Evolutionary conservation across 768 basidiomycete species (phyloP), one percentile per base, ranked within the genome.

Genomic region (Cytidiella melzeri): DNA sequence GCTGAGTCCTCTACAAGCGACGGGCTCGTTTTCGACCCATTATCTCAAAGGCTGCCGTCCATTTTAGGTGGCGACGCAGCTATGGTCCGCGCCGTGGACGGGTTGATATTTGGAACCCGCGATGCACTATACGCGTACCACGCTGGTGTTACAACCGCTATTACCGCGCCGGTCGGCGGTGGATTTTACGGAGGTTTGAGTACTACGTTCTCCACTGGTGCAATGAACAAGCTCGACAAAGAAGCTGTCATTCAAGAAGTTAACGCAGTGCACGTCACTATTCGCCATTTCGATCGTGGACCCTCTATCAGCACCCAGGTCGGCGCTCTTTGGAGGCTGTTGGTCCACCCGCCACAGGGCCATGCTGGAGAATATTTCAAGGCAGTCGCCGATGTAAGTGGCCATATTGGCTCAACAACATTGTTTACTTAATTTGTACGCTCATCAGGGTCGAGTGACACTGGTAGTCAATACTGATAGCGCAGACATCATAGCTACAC

Each of bases 221-320:
- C 71, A 0, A 51, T 55, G 15, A 69, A 73, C 52, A 65, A 71
- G 24, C 69, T 80, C 21, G 65, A 67, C 13, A 47, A 61, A 0
- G 65, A 65, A 10, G 75, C 77, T 4, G 61, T 81, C 26, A 55
- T 77, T 28, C 68, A 74, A 52, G 67, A 71, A 23, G 50, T 65
- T 20, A 59, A 60, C 53, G 47, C 66, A 64, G 44, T 77, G 68
- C 56, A 76, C 67, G 19, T 73, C 67, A 5, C 74, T 68, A 13
- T 68, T 55, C 24, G 45, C 1, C 50, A 73, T 70, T 60, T 73
- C 83, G 58, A 73, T 38, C 45, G 73, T 7, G 40, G 44, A 9
- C 57, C 62, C 0, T 86, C 87, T 50, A 74, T 90, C 19, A 91
- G 91, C 64, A 86, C 85, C 15, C 83, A 91, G 57, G 81, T 95